These are phyloP conservation scores for Didymella arachidicola DNA, from an alignment of 2,329 filamentous ascomycete genomes.

Conservation along the genomic window DNA sequence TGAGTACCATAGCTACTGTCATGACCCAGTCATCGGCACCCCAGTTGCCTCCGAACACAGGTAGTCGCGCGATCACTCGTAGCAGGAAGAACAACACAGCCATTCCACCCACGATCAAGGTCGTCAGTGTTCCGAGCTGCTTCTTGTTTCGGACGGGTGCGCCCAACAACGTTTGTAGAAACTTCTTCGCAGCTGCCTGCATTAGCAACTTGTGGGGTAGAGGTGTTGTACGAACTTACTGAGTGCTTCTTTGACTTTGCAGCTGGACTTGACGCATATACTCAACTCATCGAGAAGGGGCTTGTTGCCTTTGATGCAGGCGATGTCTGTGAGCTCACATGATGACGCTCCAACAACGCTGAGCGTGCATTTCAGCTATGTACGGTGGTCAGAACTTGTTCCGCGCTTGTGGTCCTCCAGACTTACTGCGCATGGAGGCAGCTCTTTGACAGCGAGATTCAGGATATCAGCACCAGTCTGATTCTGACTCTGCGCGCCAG, in stretches of 20 bases:
- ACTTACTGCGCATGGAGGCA: slow-evolving; percentile 25
- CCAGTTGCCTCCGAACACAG: slow-evolving; percentile 47
- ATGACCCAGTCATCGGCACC: slow-evolving; percentile 53
- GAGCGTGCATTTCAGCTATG: slow-evolving; percentile 35
- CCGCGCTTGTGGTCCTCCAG: neutral
- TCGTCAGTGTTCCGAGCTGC: slow-evolving; percentile 47
- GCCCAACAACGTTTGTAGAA: slow-evolving; percentile 36
- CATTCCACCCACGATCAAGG: slow-evolving; percentile 45
- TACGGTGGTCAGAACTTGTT: neutral
- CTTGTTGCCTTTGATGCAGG: slow-evolving; percentile 34
- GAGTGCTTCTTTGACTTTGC: slow-evolving; percentile 36
- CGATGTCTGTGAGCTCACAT: slow-evolving; percentile 36
- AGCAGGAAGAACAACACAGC: slow-evolving; percentile 47
- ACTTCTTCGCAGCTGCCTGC: slow-evolving; percentile 50
- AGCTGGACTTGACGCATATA: slow-evolving; percentile 32
- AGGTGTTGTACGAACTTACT: slow-evolving; percentile 26
- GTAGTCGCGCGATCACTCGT: slow-evolving; percentile 48
- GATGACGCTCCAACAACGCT: slow-evolving; percentile 29
- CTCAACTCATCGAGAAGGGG: slow-evolving; percentile 26
- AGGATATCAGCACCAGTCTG: slow-evolving; percentile 18
- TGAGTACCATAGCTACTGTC: slow-evolving; percentile 21
- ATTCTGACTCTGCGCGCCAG: slow-evolving; percentile 19
- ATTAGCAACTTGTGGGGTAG: slow-evolving; percentile 8
- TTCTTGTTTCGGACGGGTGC: slow-evolving; percentile 48
- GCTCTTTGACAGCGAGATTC: slow-evolving; percentile 14